Percentiles rank a stretch among this genome's conserved stretches.
Conservation (phyloP, 345 rosid species). For the Litchi chinensis region DNA sequence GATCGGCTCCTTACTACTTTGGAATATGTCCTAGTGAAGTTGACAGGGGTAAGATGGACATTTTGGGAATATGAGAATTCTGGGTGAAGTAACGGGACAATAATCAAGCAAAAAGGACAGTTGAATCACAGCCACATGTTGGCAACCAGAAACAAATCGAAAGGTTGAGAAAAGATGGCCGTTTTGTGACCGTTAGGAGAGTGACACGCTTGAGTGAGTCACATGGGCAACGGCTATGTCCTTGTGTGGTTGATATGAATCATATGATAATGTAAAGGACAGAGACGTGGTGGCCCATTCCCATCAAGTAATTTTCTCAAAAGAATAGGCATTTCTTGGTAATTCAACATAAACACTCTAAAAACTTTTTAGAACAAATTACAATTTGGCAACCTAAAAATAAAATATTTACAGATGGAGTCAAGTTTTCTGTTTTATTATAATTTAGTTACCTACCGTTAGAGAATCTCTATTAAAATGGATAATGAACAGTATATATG, state of each 20-base stretch:
- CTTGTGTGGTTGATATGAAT: neutral
- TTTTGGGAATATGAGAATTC: neutral
- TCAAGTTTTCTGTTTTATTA: too few species aligned
- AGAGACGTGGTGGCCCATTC: neutral
- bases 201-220: constrained; percentile 14
- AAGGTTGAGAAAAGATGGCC: constrained; percentile 28
- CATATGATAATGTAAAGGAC: too few species aligned
- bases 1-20: neutral
- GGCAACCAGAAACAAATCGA: neutral
- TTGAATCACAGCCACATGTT: neutral
- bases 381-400: too few species aligned
- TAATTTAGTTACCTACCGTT: too few species aligned
- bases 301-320: neutral
- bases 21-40: neutral
- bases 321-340: neutral
- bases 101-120: neutral
- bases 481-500: too few species aligned
- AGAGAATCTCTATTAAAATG: too few species aligned
- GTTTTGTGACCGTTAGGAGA: constrained; percentile 44
- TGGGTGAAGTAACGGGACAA: too few species aligned
- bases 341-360: too few species aligned
- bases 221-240: constrained; percentile 30
- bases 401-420: too few species aligned
- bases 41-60: constrained; percentile 21
- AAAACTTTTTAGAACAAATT: too few species aligned